A percentile compares a stretch with the other conserved stretches of the same genome.
These are phyloP conservation scores for Tephrocybe sp. DNA, from an alignment of 768 basidiomycete genomes.

Conservation along the genomic window DNA sequence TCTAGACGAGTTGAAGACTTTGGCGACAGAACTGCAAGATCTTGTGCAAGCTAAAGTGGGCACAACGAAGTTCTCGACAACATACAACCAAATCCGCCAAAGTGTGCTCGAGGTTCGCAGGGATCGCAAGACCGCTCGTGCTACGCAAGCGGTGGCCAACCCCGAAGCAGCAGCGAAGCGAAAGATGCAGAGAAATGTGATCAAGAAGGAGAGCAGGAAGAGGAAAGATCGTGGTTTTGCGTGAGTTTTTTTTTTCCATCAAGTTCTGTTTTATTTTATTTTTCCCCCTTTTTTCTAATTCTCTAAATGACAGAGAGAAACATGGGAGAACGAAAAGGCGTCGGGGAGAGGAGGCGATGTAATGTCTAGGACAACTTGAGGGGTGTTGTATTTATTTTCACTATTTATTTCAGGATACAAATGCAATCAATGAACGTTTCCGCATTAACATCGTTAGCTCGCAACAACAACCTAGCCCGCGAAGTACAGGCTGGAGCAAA, in stretches of 20 bases:
- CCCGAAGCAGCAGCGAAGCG: conserved; percentile 77
- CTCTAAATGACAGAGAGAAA: conserved; percentile 11
- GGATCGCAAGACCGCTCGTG: conserved; percentile 64
- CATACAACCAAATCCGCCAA: conserved; percentile 82
- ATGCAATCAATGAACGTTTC: too few relatives aligned
- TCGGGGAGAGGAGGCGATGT: conserved; percentile 13
- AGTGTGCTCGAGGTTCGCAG: conserved; percentile 60
- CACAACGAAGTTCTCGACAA: conserved; percentile 73
- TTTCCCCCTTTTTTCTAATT: not conserved
- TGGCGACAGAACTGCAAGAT: conserved; percentile 82
- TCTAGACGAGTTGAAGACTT: conserved; percentile 78
- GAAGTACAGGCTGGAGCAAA: too few relatives aligned
- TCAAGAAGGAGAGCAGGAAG: conserved; percentile 87
- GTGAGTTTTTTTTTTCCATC: conserved; percentile 39
- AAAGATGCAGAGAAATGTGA: conserved; percentile 64
- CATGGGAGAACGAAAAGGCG: conserved; percentile 17
- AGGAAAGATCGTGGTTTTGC: conserved; percentile 61
- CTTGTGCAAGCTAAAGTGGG: conserved; percentile 87
- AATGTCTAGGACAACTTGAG: too few relatives aligned
- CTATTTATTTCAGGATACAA: too few relatives aligned
- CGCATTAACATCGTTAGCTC: too few relatives aligned
- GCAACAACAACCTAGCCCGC: too few relatives aligned
- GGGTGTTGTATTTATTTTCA: too few relatives aligned
- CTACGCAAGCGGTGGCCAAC: conserved; percentile 60
- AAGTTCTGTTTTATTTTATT: not conserved